phyloP scores from a whole-genome alignment of 768 basidiomycete genomes.

The Auricularia sp. region DNA sequence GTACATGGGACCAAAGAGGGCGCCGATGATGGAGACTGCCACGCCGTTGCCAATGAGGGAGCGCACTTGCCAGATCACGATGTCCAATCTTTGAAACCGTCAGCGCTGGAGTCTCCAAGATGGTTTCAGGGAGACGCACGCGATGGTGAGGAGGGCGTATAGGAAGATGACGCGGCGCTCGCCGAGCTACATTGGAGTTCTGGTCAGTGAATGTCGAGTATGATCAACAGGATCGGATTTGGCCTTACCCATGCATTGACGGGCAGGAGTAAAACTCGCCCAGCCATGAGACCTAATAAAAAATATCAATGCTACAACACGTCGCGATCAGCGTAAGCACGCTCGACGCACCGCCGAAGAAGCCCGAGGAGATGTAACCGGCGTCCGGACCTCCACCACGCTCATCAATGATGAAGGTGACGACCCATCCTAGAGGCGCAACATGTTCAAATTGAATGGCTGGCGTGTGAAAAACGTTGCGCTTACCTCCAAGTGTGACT shows the following conservation, averaged over 20 bases:
- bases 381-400: constrained; percentile 10
- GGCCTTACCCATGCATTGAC: constrained; percentile 26
- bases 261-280: constrained; percentile 47
- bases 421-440: constrained; percentile 17
- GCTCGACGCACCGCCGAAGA: constrained; percentile 18
- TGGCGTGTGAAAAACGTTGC: background rate
- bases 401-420: constrained; percentile 14
- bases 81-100: constrained; percentile 36
- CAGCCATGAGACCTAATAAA: constrained; percentile 36
- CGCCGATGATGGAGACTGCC: constrained; percentile 51
- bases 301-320: too few relatives aligned
- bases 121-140: constrained; percentile 14
- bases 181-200: constrained; percentile 22
- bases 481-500: constrained; percentile 38
- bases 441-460: background rate
- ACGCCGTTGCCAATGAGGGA: constrained; percentile 55
- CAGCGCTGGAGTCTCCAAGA: too few relatives aligned
- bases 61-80: constrained; percentile 60
- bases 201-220: background rate
- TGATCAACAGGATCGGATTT: background rate
- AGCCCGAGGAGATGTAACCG: constrained; percentile 26
- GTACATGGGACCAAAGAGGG: constrained; percentile 68
- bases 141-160: constrained; percentile 28
- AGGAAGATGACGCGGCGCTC: constrained; percentile 26
- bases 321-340: constrained; percentile 13